Percentiles rank a stretch among this genome's conserved stretches.
phyloP scores from a whole-genome alignment of 2,329 filamentous ascomycete genomes.

The Claviceps cyperi region DNA sequence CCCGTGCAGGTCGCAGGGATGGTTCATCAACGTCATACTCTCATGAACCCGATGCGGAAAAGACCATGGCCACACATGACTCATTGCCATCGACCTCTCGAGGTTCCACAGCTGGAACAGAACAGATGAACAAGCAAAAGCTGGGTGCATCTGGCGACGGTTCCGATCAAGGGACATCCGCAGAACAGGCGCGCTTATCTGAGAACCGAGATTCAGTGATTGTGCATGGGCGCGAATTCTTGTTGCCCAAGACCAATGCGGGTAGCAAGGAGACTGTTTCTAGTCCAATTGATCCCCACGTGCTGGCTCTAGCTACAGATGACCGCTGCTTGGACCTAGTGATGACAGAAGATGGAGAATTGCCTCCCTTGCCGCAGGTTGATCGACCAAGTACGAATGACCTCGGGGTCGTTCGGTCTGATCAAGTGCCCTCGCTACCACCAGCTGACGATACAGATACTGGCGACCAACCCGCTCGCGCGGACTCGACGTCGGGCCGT shows the following conservation, averaged over 20 bases:
- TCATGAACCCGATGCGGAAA: constrained; percentile 36
- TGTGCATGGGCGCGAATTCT: constrained; percentile 53
- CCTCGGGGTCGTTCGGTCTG: constrained; percentile 51
- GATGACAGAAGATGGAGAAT: constrained; percentile 27
- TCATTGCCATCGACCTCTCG: constrained; percentile 5
- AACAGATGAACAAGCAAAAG: constrained; percentile 33
- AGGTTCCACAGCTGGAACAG: neutral
- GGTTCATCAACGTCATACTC: constrained; percentile 10
- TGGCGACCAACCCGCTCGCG: constrained; percentile 52
- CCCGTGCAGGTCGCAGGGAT: constrained; percentile 27
- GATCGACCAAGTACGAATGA: constrained; percentile 49
- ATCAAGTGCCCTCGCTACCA: constrained; percentile 57
- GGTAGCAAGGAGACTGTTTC: constrained; percentile 49
- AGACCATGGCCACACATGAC: constrained; percentile 34
- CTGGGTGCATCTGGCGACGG: constrained; percentile 70
- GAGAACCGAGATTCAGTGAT: constrained; percentile 58
- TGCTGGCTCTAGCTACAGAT: constrained; percentile 13
- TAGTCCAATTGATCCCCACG: constrained; percentile 21
- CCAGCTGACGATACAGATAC: constrained; percentile 67
- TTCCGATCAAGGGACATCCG: constrained; percentile 56
- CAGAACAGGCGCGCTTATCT: constrained; percentile 45
- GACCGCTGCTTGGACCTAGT: constrained; percentile 19
- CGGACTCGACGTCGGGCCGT: constrained; percentile 35
- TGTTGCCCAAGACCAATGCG: constrained; percentile 47
- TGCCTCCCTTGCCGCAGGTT: constrained; percentile 44